Base-by-base conservation (phyloP, 805 yeast species). In the Wickerhamomyces xylosicus region DNA sequence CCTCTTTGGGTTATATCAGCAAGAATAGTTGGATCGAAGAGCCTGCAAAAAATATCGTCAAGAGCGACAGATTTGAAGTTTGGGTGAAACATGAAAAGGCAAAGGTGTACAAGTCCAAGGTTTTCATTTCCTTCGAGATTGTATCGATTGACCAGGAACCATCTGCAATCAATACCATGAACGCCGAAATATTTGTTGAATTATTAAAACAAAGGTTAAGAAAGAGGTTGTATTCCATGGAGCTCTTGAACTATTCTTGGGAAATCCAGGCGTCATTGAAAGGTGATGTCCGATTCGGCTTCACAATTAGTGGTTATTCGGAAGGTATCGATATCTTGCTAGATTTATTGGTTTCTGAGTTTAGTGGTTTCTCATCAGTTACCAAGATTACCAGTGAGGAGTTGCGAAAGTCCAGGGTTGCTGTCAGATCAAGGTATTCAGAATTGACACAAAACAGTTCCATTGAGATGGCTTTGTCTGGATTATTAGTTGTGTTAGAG, bases 241-340 rank as follows among this genome's bases (percentile, higher is more conserved):
- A 77, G 40, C 51, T 65, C n/a, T 41, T 77, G 9, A 76, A 78
- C 2, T 77, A 67, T 48, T 52, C 70, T 0, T 81, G 81, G 72
- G 77, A 72, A 16, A 43, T 81, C 0, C 61, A 56, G 29, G 72
- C 85, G 0, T 73, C 79, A 3, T 43, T 62, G 13, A 71, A 71
- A 45, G 79, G 83, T 4, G 74, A 69, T 37, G 65, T 69, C 1
- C 70, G 79, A 6, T 50, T 82, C 6, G 56, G 69, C 0, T 47
- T 81, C n/a, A 69, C 69, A 3, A 52, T 77, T 1, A 58, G 70
- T 20, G 90, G 92, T 0, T 69, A 70, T n/a, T 48, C 54, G 0
- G 56, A 56, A 21, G 69, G 73, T 2, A 56, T 71, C 4, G 37
- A 43, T 3, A 42, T 43, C 3, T 54, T 76, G 3, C 39, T 74